Conservation (phyloP, 2,329 filamentous ascomycete genomes). For the Claviceps lovelessii region DNA sequence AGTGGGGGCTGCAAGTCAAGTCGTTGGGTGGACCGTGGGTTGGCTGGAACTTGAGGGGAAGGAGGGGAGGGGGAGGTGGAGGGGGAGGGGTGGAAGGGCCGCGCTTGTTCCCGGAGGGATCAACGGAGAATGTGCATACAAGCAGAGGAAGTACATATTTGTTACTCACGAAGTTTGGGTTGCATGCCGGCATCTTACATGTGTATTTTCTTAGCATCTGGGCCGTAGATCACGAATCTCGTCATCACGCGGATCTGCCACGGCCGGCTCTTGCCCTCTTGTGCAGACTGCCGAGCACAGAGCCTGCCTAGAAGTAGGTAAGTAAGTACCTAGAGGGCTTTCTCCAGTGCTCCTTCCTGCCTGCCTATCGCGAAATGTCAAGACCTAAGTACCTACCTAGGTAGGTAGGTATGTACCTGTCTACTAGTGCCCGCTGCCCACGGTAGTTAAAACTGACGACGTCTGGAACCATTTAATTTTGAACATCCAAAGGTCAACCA, state of each 20-base stretch:
- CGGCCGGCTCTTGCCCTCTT: neutral
- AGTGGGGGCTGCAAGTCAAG: neutral
- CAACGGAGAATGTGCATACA: neutral
- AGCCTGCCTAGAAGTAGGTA: too few relatives aligned
- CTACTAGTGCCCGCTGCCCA: neutral
- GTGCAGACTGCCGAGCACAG: neutral
- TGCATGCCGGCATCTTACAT: neutral
- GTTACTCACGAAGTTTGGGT: neutral
- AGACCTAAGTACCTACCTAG: too few relatives aligned
- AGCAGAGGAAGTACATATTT: too few relatives aligned
- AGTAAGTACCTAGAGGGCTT: neutral
- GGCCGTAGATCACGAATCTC: neutral
- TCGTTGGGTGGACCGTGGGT: neutral
- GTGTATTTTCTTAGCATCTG: neutral
- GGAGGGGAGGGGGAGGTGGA: neutral
- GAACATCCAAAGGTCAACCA: too few relatives aligned
- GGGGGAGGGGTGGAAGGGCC: too few relatives aligned
- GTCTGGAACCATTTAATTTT: too few relatives aligned
- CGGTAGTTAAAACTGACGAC: too few relatives aligned
- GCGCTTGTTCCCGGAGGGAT: neutral
- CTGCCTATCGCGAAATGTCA: neutral
- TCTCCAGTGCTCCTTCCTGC: neutral
- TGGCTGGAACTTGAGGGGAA: neutral
- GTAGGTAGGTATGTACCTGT: too few relatives aligned
- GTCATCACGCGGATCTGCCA: neutral